Base-by-base conservation (phyloP, 2,329 filamentous ascomycete species). In the Aureobasidium musti region DNA sequence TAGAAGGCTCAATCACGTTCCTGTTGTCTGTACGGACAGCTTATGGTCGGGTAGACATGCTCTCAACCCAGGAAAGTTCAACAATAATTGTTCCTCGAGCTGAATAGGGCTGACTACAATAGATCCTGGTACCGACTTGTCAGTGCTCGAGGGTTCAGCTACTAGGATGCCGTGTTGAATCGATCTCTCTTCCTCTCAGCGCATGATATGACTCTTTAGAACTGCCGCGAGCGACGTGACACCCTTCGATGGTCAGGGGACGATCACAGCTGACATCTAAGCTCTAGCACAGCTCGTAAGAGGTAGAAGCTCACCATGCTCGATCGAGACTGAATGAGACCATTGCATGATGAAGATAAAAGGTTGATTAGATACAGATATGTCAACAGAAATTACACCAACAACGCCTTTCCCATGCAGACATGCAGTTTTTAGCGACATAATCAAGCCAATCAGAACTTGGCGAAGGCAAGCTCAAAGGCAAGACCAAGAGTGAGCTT, bases 401-500 rank as follows among this genome's bases (percentile, higher is more conserved):
- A 30, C 1, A 50, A 50, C 39, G 45, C 26, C 45, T 52, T 8
- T 23, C 14, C 17, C 26, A 65, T 56, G 61, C 49, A 65, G 33
- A 28, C 10, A n/a, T 65, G 56, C 6, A 30, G 5, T 59, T 11
- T 5, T n/a, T 19, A 47, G 47, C 19, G 14, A 47, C 19, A 60
- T 35, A 2, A 26, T 23, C 14, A 21, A 23, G 19, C 6, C 19
- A 19, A 59, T 43, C 26, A 66, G 64, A 66, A 66, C 6, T 23
- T 26, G 23, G 91, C 87, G 80, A 91, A 91, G 11, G 88, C 91
- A 68, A 96, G 84, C 80, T 97, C 92, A 73, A 93, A 94, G 5
- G 89, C 91, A 71, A 96, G 84, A 5, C 89, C 91, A 37, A 96
- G 82, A 1, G 91, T 95, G 83, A 97, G 84, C 76, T 87, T 89